Percentiles rank a stretch among this genome's conserved stretches.
phyloP scores from a whole-genome alignment of 495 filamentous ascomycete species.

The Apiosordaria backusii region DNA sequence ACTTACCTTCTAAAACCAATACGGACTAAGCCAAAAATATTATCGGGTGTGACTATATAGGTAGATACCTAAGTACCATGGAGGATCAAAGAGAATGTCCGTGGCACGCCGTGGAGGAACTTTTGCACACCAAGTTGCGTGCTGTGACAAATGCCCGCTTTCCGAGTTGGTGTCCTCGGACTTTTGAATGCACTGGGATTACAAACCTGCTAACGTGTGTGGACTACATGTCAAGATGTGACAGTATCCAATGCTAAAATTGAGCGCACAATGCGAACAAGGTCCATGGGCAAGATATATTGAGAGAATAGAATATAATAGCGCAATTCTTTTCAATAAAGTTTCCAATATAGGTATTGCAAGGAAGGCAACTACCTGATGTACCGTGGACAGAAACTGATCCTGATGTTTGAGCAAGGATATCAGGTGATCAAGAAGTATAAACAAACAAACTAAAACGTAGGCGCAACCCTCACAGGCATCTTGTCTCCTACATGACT shows the following conservation, averaged over 20 bases:
- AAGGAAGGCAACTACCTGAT: not conserved
- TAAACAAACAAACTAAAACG: slow-evolving; percentile 15
- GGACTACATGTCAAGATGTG: too few relatives aligned
- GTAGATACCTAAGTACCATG: too few relatives aligned
- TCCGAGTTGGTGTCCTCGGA: not conserved
- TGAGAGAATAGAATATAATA: not conserved
- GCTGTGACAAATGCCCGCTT: too few relatives aligned
- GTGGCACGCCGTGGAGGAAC: not conserved
- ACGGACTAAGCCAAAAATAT: too few relatives aligned
- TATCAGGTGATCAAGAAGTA: not conserved
- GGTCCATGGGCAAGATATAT: not conserved
- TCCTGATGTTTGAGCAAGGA: not conserved
- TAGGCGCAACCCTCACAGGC: slow-evolving; percentile 16
- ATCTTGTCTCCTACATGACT: slow-evolving; percentile 8
- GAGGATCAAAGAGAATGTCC: too few relatives aligned
- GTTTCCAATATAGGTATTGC: not conserved
- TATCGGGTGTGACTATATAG: too few relatives aligned
- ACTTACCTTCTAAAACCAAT: too few relatives aligned
- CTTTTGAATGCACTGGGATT: not conserved
- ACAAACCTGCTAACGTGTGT: not conserved
- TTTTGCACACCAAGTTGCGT: too few relatives aligned
- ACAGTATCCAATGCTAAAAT: too few relatives aligned
- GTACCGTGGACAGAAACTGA: not conserved
- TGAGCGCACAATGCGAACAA: not conserved
- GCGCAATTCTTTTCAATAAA: not conserved